Evolutionary conservation across 2,329 filamentous ascomycete genomes (phyloP), one percentile per base, ranked within the genome.

Genomic region (Alternaria brassicae): DNA sequence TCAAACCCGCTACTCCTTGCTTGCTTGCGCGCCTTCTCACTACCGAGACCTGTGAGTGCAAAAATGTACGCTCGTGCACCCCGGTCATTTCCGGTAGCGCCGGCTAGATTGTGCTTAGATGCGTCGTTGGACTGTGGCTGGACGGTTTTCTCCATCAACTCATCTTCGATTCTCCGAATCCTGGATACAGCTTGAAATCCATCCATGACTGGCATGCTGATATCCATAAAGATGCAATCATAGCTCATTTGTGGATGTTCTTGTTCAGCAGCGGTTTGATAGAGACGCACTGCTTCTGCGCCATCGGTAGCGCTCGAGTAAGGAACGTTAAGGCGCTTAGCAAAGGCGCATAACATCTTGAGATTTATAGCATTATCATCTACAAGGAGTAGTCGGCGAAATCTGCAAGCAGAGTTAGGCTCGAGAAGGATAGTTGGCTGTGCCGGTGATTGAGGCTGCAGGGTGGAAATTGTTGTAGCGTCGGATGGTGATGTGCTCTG

Each of bases 361-460:
- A 76, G 60, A 30, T 79, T 79, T 32, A 78, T 69, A 2, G 65
- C 40, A 40, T 79, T 79, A 52, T 78, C 77, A 53, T 79, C 77
- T 1, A 75, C 73, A 1, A 78, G 65, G 2, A 79, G 69, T 12
- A 77, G 57, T 17, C 63, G 60, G 40, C 13, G 56, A 39, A 54
- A 61, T n/a, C 58, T 50, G n/a, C 36, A 61, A 5, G 21, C 13
- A 12, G 25, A 23, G 7, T n/a, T 19, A 19, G 19, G 34, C 12
- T 34, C 21, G 25, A 41, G 15, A 39, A 23, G 21, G 40, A 5
- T 19, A 13, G 34, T 4, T 51, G 47, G 2, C 25, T 28, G 25
- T 17, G 21, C 10, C 19, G 37, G 15, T 21, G 13, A 48, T 48
- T 32, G 34, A 15, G 44, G 28, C n/a, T 32, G 23, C n/a, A 13